Evolutionary conservation across 257 asterid species (phyloP), one percentile per base, ranked within the genome.

Genomic region (Buddleja alternifolia): DNA sequence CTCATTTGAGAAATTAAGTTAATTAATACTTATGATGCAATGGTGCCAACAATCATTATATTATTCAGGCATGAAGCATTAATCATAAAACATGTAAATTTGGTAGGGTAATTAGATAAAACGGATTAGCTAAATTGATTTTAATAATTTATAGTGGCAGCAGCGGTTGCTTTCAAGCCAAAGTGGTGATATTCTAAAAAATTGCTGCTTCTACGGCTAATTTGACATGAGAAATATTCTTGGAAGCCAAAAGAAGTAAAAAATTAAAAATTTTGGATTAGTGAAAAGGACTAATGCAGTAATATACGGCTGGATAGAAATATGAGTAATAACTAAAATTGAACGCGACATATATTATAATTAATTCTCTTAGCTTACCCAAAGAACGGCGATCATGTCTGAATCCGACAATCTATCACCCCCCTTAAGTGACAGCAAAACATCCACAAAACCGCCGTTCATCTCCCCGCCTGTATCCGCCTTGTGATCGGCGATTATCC

Each of bases 331-430:
- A 48, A 57, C 57, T 25, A 44, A 3, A 60, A 42, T 23, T 25
- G 19, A 32, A 29, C 5, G 24, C 45, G 69, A 53, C 64, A 51
- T n/a, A 25, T 37, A 55, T 6, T 10, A 9, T 21, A 54, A 60
- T 17, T 21, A 36, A 14, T 4, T 50, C n/a, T n/a, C n/a, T n/a
- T n/a, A n/a, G n/a, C 77, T 81, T 84, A 91, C 97, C 97, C 97
- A 91, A 8, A 88, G 90, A 63, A 91, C 91, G 70, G 96, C 90
- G 80, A 88, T 81, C 88, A 86, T 91, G 75, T 91, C 95, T 15
- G 88, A 73, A n/a, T 85, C 85, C 11, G 97, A 85, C 55, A 91
- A 58, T 42, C 69, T 81, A 40, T 88, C 84, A 2, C 77, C 60
- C 15, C 77, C 90, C 44, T 76, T 63, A n/a, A 91, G 93, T 17